Percentiles rank a stretch among this genome's conserved stretches.
Evolutionary conservation across 495 filamentous ascomycete genomes (phyloP).

Genomic region (Thermothielavioides terrestris): DNA sequence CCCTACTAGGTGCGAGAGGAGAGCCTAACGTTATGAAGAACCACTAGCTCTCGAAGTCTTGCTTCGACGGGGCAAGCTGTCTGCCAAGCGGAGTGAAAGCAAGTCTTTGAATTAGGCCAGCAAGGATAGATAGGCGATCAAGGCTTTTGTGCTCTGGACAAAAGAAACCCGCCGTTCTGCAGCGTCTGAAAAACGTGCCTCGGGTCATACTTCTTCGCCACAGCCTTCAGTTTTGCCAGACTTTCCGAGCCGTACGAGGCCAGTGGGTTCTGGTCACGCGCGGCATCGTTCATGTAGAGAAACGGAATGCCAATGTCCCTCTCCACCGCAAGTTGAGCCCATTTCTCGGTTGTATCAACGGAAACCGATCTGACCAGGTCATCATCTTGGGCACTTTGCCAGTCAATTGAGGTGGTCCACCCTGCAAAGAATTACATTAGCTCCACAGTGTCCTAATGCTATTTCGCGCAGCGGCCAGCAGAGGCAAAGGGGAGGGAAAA

Average conservation of each 20-base stretch:
- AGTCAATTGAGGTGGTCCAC: slow-evolving; percentile 21
- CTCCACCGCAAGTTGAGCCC: neutral
- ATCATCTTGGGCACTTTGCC: slow-evolving; percentile 11
- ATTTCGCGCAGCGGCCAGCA: no score
- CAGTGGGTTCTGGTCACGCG: slow-evolving; percentile 1
- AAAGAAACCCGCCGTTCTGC: neutral
- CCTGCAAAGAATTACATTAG: neutral
- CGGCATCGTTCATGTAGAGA: slow-evolving; percentile 22
- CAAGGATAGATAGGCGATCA: no score
- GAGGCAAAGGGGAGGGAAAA: no score
- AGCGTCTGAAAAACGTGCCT: neutral
- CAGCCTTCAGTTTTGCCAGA: neutral
- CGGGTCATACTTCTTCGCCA: neutral
- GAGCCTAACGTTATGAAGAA: no score
- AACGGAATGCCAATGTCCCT: neutral
- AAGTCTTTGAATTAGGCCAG: no score
- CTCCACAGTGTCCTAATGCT: neutral
- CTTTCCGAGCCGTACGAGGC: neutral
- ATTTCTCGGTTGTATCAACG: neutral
- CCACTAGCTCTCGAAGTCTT: no score
- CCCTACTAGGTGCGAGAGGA: no score
- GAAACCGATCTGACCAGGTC: neutral
- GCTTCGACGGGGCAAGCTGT: no score
- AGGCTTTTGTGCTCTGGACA: neutral
- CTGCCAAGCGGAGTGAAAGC: no score